A percentile compares a stretch with the other conserved stretches of the same genome.
Conservation (phyloP, 768 basidiomycete species). For the Boletus fagicola region DNA sequence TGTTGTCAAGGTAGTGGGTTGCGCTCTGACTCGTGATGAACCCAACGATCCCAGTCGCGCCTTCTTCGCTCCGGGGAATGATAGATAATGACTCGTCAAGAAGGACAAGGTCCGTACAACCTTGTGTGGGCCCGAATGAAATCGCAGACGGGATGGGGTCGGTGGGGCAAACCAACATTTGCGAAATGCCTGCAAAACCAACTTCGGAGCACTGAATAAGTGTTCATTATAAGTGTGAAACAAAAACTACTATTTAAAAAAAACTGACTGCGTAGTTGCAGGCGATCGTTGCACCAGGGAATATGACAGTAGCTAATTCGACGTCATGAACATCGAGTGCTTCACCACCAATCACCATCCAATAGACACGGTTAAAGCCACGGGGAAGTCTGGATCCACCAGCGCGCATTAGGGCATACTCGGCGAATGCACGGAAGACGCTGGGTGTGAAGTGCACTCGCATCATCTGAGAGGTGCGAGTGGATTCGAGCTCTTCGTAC, state of each 20-base stretch:
- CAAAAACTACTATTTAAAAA: neutral
- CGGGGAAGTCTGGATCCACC: conserved; percentile 13
- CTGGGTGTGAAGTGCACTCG: conserved; percentile 17
- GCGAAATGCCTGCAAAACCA: conserved; percentile 16
- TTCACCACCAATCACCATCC: conserved; percentile 19
- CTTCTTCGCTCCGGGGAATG: conserved; percentile 4
- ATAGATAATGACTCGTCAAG: conserved; percentile 16
- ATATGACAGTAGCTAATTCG: conserved; percentile 12
- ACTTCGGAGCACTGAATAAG: conserved; percentile 15
- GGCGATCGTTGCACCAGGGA: conserved; percentile 13
- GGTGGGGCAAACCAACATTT: conserved; percentile 13
- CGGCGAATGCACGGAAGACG: conserved; percentile 17
- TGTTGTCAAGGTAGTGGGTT: conserved; percentile 12
- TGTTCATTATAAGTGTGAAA: neutral
- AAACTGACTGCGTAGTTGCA: conserved; percentile 17
- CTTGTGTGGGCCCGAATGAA: conserved; percentile 11
- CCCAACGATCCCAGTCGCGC: conserved; percentile 9
- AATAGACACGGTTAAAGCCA: conserved; percentile 18
- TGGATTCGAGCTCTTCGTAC: conserved; percentile 12
- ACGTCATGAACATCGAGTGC: conserved; percentile 8
- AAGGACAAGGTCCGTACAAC: conserved; percentile 13
- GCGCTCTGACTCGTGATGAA: conserved; percentile 14
- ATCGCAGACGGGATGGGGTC: conserved; percentile 12
- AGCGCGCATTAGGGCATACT: conserved; percentile 10
- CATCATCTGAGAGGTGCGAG: conserved; percentile 14